Evolutionary conservation across 768 basidiomycete species (phyloP), one percentile per base, ranked within the genome.

Genomic region (Xerocomus potaroensis): DNA sequence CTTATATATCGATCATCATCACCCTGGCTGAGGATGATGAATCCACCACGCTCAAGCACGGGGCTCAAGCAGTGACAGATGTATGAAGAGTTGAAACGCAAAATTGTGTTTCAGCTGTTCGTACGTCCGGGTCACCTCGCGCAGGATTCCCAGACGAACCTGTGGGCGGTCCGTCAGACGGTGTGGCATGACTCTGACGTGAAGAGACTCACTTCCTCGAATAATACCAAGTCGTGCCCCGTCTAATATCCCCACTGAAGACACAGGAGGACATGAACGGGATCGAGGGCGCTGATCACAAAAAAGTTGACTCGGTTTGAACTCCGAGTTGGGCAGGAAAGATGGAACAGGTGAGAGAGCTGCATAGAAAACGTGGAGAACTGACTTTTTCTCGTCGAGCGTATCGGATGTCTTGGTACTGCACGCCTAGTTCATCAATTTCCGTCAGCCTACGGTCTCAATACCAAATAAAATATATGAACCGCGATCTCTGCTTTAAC

Each of bases 121-220:
- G 45, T 56, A 47, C 54, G 10, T 55, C 54, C 9, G 19, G 30
- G n/a, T 33, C 53, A 55, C 48, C 15, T 18, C 4, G 53, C 16
- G 5, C 21, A 0, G 35, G 23, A 24, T 40, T 26, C 1, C 15
- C 1, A 33, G 8, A n/a, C 5, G 44, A 37, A 36, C 33, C 51
- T 54, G 21, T 15, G 14, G 8, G 9, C 16, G 0, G 16, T 35
- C 8, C 19, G 18, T 22, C 35, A 36, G 35, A 36, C 19, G 6
- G 11, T 10, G 10, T 11, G 14, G 0, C 21, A 21, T 36, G 9
- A 21, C 35, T 7, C 9, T 21, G 6, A 12, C 35, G 1, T 12
- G 4, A 19, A 22, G 12, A 36, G 22, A 36, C 35, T 36, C 35
- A 36, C 35, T 22, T 5, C 10, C 35, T 36, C 22, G 35, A 12